phyloP scores from a whole-genome alignment of 495 filamentous ascomycete species.

The Annulohypoxylon maeteangense region DNA sequence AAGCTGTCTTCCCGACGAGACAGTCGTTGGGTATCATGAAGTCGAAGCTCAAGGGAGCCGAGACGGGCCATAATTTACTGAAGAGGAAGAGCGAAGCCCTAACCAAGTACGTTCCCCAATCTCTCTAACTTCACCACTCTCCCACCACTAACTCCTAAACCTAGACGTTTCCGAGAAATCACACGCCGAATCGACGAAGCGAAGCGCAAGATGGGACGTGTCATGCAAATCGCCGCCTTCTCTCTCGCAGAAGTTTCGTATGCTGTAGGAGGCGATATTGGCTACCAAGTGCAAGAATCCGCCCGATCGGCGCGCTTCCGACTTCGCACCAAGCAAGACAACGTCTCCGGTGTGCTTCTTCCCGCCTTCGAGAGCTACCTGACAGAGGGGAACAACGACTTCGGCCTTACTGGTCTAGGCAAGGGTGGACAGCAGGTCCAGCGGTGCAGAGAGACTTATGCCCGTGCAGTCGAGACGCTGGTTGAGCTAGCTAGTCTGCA shows the following conservation, averaged over 20 bases:
- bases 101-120: constrained; percentile 70
- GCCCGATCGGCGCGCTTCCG: constrained; percentile 92
- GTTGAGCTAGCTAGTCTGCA: constrained; percentile 94
- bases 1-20: constrained; percentile 97
- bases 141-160: constrained; percentile 22
- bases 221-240: constrained; percentile 99
- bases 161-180: constrained; percentile 93
- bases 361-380: constrained; percentile 91
- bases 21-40: constrained; percentile 98
- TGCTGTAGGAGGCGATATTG: constrained; percentile 94
- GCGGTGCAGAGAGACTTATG: constrained; percentile 93
- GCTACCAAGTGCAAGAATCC: constrained; percentile 96
- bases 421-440: constrained; percentile 98
- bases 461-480: constrained; percentile 94
- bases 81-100: constrained; percentile 95
- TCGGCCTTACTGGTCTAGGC: constrained; percentile 93
- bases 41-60: constrained; percentile 96
- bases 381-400: constrained; percentile 92
- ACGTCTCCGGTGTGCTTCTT: constrained; percentile 94
- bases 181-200: constrained; percentile 97
- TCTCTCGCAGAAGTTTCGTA: constrained; percentile 98
- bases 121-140: background rate
- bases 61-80: constrained; percentile 85
- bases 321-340: constrained; percentile 94
- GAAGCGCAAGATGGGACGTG: constrained; percentile 99